Percentiles rank a stretch among this genome's conserved stretches.
Conservation (phyloP, 2,329 filamentous ascomycete species). For the Fusarium verticillioides region DNA sequence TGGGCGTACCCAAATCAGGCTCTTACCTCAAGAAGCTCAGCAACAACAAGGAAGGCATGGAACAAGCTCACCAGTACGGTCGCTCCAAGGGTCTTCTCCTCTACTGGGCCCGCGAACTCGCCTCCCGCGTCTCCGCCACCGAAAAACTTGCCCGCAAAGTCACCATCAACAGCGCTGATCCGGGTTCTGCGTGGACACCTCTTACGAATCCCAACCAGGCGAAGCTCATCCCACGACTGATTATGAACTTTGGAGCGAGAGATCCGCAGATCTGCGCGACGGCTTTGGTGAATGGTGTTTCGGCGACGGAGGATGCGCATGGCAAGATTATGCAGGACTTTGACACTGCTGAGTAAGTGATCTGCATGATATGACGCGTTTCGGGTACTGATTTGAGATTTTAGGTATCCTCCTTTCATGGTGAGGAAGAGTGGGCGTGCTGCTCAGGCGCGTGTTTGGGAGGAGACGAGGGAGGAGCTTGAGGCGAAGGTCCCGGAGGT, state of each 20-base stretch:
- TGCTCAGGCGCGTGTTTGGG: slow-evolving; percentile 42
- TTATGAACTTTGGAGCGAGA: slow-evolving; percentile 52
- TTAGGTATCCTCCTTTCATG: slow-evolving; percentile 53
- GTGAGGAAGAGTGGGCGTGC: slow-evolving; percentile 39
- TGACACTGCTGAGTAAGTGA: slow-evolving; percentile 47
- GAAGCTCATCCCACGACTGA: slow-evolving; percentile 51
- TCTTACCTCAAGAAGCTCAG: slow-evolving; percentile 51
- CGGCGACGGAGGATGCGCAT: slow-evolving; percentile 44
- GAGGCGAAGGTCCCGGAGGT: slow-evolving; percentile 41
- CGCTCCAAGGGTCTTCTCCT: slow-evolving; percentile 52
- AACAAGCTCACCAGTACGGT: slow-evolving; percentile 53
- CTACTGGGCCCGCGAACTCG: slow-evolving; percentile 52
- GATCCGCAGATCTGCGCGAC: slow-evolving; percentile 51
- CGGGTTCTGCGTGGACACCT: slow-evolving; percentile 53
- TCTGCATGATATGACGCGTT: neutral
- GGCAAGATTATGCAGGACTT: slow-evolving; percentile 54
- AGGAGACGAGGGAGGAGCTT: slow-evolving; percentile 39
- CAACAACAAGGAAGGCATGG: slow-evolving; percentile 51
- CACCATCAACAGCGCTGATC: slow-evolving; percentile 53
- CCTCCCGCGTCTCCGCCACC: slow-evolving; percentile 41
- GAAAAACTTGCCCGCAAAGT: slow-evolving; percentile 42
- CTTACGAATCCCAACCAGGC: slow-evolving; percentile 51
- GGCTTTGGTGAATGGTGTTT: slow-evolving; percentile 53
- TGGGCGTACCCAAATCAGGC: slow-evolving; percentile 47
- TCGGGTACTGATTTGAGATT: neutral